Evolutionary conservation across 441 rosid species (phyloP).

Genomic region (Pelargonium cotyledonis): DNA sequence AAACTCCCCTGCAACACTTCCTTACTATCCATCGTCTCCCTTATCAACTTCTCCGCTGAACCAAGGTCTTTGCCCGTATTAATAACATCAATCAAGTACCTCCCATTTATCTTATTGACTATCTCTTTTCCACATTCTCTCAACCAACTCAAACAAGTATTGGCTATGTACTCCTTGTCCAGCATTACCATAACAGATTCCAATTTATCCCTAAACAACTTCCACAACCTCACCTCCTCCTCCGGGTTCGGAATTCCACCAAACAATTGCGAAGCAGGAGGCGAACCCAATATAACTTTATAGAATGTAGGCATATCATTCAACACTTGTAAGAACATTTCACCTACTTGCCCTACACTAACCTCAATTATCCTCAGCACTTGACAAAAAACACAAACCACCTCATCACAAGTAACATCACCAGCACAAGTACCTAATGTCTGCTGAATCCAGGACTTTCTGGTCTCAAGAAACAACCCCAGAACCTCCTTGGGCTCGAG

Average conservation of each 20-base stretch:
- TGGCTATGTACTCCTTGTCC: constrained; percentile 54
- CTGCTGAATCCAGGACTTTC: constrained; percentile 68
- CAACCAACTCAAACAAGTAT: constrained; percentile 69
- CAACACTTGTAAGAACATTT: constrained; percentile 79
- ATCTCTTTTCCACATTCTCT: constrained; percentile 61
- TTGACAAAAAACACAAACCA: constrained; percentile 61
- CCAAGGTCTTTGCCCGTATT: constrained; percentile 69
- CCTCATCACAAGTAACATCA: constrained; percentile 33
- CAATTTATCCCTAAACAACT: constrained; percentile 67
- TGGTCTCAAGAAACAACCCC: constrained; percentile 64
- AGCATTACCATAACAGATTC: constrained; percentile 53
- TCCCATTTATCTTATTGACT: constrained; percentile 57
- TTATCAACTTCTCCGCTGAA: constrained; percentile 67
- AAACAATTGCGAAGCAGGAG: constrained; percentile 91
- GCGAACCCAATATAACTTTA: constrained; percentile 70
- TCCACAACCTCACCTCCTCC: constrained; percentile 87
- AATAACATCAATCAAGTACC: constrained; percentile 58
- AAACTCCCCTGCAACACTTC: constrained; percentile 79
- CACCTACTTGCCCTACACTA: constrained; percentile 78
- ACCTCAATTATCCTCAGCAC: constrained; percentile 68
- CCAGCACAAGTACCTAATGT: constrained; percentile 42
- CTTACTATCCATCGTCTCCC: constrained; percentile 80
- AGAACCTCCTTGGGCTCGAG: constrained; percentile 66
- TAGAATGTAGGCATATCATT: constrained; percentile 88
- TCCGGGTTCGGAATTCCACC: constrained; percentile 95